A percentile compares a stretch with the other conserved stretches of the same genome.
These are phyloP conservation scores for Xylogone sp. DNA, from an alignment of 2,329 filamentous ascomycete genomes.

Conservation along the genomic window DNA sequence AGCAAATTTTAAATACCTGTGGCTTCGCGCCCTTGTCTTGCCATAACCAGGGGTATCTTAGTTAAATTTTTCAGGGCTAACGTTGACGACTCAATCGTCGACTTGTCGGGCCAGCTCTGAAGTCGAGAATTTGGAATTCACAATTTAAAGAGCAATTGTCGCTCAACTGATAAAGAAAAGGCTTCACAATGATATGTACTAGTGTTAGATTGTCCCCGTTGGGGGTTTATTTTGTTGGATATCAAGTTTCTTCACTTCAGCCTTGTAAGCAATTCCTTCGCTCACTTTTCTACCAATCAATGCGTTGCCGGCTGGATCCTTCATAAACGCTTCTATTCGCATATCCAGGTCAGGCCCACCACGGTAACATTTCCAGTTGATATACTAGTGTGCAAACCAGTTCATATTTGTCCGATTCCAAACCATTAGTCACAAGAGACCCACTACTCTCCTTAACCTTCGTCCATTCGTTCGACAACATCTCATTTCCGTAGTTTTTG, in stretches of 20 bases:
- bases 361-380: constrained; percentile 11
- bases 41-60: no score
- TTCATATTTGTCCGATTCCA: constrained; percentile 18
- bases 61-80: no score
- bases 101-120: no score
- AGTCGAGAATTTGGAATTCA: no score
- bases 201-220: no score
- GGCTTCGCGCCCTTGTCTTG: no score
- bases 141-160: no score
- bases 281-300: constrained; percentile 5
- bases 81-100: no score
- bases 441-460: constrained; percentile 13
- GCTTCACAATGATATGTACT: no score
- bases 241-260: neutral
- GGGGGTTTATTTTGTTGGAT: no score
- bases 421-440: constrained; percentile 17
- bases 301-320: constrained; percentile 4
- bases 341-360: constrained; percentile 5
- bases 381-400: constrained; percentile 13
- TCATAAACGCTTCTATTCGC: constrained; percentile 10
- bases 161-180: no score
- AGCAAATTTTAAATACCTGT: no score
- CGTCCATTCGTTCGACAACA: constrained; percentile 16
- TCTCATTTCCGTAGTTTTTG: constrained; percentile 12
- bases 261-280: neutral